A percentile compares a stretch with the other conserved stretches of the same genome.
These are phyloP conservation scores for Hypoxylon fuscum DNA, from an alignment of 495 filamentous ascomycete genomes.

Conservation along the genomic window DNA sequence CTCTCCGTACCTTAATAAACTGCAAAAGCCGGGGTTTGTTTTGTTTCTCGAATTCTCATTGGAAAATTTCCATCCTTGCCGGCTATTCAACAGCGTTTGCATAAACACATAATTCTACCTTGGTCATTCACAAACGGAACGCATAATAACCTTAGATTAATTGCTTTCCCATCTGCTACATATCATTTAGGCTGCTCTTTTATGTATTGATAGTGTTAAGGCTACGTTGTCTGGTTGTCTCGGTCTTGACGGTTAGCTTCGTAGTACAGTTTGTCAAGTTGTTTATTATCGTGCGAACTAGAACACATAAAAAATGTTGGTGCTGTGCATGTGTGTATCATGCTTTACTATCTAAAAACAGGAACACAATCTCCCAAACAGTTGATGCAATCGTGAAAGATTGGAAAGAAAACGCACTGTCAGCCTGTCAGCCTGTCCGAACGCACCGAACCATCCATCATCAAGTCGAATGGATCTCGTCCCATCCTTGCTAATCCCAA, in stretches of 20 bases:
- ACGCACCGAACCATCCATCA: slow-evolving; percentile 23
- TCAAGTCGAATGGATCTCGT: slow-evolving; percentile 12
- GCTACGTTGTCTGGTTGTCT: neutral
- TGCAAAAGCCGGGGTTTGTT: slow-evolving; percentile 3
- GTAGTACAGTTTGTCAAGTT: neutral
- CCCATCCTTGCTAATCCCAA: neutral
- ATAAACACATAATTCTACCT: slow-evolving; percentile 24
- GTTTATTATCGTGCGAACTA: neutral
- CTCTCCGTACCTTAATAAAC: too few species aligned
- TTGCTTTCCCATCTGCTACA: neutral
- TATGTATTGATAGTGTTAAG: neutral
- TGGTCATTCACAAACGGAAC: slow-evolving; percentile 15
- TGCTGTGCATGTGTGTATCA: neutral
- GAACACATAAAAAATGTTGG: neutral
- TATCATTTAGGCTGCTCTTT: slow-evolving; percentile 17
- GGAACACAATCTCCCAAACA: slow-evolving; percentile 14
- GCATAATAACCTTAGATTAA: slow-evolving; percentile 20
- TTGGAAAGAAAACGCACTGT: slow-evolving; percentile 7
- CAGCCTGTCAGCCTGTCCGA: neutral
- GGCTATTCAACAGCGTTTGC: slow-evolving; percentile 26
- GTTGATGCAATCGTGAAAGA: slow-evolving; percentile 12
- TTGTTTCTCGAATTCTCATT: slow-evolving; percentile 24
- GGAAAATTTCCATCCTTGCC: slow-evolving; percentile 9
- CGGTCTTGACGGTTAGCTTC: neutral
- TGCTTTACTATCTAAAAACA: slow-evolving; percentile 6